Evolutionary conservation across 371 early-diverging fungal genomes (phyloP).

Genomic region (Mortierella polycephala): DNA sequence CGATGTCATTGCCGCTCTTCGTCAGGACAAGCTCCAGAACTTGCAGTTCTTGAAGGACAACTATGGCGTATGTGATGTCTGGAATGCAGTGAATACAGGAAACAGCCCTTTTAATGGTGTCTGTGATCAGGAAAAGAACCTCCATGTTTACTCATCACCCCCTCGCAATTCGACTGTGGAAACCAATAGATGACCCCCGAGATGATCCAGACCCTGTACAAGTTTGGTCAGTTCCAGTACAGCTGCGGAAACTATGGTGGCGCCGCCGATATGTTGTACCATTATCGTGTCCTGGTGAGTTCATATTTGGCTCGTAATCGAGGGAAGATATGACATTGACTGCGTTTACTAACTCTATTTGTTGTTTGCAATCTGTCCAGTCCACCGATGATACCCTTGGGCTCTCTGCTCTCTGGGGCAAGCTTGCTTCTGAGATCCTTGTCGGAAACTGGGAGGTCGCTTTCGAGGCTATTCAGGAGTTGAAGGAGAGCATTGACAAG

Average conservation of each 20-base stretch:
- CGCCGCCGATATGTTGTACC: constrained; percentile 92
- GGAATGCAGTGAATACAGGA: background rate
- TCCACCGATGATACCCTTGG: constrained; percentile 86
- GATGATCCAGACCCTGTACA: constrained; percentile 85
- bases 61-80: constrained; percentile 67
- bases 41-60: constrained; percentile 85
- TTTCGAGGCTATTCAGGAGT: constrained; percentile 84
- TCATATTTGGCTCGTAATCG: background rate
- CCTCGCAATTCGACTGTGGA: background rate
- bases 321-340: background rate
- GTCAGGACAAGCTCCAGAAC: constrained; percentile 92
- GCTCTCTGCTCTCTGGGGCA: constrained; percentile 93
- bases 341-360: background rate
- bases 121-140: too few relatives aligned
- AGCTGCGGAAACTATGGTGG: constrained; percentile 92
- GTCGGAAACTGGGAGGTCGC: constrained; percentile 94
- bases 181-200: constrained; percentile 79
- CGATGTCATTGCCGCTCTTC: constrained; percentile 86
- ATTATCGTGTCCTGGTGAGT: constrained; percentile 88
- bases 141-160: too few relatives aligned
- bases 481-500: constrained; percentile 89
- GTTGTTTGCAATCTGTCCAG: constrained; percentile 47
- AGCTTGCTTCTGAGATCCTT: constrained; percentile 95
- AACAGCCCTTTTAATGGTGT: background rate
- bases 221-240: constrained; percentile 90